phyloP scores from a whole-genome alignment of 2,329 filamentous ascomycete species.

The Penicillium sp. region DNA sequence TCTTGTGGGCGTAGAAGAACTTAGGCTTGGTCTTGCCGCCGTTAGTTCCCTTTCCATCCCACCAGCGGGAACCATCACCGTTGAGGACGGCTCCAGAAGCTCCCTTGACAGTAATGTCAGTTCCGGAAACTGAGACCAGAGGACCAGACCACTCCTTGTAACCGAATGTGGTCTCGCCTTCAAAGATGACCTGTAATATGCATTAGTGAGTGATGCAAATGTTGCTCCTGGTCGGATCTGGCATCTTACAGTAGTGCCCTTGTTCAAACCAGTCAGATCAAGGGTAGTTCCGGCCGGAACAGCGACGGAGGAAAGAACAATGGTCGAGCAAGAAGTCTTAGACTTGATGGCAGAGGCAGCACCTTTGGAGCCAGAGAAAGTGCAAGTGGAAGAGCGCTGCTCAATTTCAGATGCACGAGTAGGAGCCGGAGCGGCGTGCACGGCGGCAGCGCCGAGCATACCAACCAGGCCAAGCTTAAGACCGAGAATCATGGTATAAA shows the following conservation, averaged over 20 bases:
- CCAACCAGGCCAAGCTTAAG: neutral
- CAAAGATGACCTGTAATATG: constrained; percentile 11
- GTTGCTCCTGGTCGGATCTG: neutral
- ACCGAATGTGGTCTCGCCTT: constrained; percentile 17
- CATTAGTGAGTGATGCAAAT: neutral
- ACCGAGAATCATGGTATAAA: neutral
- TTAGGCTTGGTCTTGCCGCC: constrained; percentile 66
- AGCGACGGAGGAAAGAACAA: constrained; percentile 14
- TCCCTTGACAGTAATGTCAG: constrained; percentile 15
- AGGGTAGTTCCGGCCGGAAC: constrained; percentile 18
- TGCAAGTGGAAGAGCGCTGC: constrained; percentile 15
- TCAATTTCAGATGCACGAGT: constrained; percentile 13
- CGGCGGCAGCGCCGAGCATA: constrained; percentile 2
- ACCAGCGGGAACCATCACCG: constrained; percentile 49
- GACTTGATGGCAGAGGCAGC: constrained; percentile 12
- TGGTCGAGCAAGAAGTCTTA: constrained; percentile 17
- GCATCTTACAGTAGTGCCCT: constrained; percentile 15
- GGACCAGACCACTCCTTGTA: constrained; percentile 19
- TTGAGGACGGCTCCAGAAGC: constrained; percentile 13
- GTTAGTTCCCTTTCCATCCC: constrained; percentile 62
- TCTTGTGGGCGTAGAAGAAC: constrained; percentile 55
- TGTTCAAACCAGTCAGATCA: constrained; percentile 13
- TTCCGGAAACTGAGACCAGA: constrained; percentile 16
- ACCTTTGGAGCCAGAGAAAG: constrained; percentile 17
- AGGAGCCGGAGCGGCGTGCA: constrained; percentile 10